Evolutionary conservation across 371 early-diverging fungal genomes (phyloP), one percentile per base, ranked within the genome.

Genomic region (Catenaria anguillulae): DNA sequence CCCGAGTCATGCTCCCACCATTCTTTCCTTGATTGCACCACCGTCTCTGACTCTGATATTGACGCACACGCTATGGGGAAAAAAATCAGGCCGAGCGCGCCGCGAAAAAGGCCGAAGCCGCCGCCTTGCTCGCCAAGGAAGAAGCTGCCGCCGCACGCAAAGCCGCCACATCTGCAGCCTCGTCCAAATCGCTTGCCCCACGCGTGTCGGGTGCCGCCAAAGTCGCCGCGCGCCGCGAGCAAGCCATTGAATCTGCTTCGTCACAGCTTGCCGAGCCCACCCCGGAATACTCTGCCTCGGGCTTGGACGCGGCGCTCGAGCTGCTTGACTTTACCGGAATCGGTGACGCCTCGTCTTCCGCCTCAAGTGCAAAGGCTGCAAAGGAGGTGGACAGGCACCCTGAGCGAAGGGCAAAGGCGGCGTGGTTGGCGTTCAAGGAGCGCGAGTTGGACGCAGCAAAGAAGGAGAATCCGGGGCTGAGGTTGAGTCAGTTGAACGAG

Each of bases 341-440:
- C n/a, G n/a, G n/a, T n/a, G n/a, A n/a, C n/a, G n/a, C n/a, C n/a
- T n/a, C n/a, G n/a, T n/a, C n/a, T n/a, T n/a, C n/a, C n/a, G n/a
- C n/a, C n/a, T n/a, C n/a, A n/a, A n/a, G n/a, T n/a, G n/a, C n/a
- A n/a, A n/a, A n/a, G n/a, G n/a, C n/a, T n/a, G n/a, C n/a, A n/a
- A n/a, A n/a, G n/a, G n/a, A 60, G 31, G 58, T 77, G 10, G 78
- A 77, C 36, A 62, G 71, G 52, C 78, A 77, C 62, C 75, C 78
- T 8, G 78, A 77, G 63, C 67, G 68, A 46, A 55, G 78, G 31
- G 71, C 74, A 65, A 77, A 77, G 66, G 58, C 67, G 50, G 77
- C 77, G 5, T 76, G 69, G 67, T 71, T 73, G 0, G 71, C 69
- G 23, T 77, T 67, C 62, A 74, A 74, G 59, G 65, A 69, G 54